A percentile compares a stretch with the other conserved stretches of the same genome.
These are phyloP conservation scores for Phytophthora constricta DNA, from an alignment of 352 stramenopile species.

Conservation along the genomic window DNA sequence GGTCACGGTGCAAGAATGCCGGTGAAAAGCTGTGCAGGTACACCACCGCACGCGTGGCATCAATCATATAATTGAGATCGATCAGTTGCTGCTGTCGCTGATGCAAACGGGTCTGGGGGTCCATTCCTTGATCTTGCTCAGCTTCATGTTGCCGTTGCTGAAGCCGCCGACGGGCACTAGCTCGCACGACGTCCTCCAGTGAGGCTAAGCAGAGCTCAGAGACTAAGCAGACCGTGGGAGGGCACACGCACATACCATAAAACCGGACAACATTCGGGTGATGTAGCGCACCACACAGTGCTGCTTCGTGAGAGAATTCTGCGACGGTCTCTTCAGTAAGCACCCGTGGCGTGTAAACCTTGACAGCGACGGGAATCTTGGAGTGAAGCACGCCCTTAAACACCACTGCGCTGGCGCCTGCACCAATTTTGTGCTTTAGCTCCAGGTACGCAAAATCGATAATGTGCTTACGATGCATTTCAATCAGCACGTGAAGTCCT, in stretches of 20 bases:
- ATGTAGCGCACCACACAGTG: slow-evolving; percentile 68
- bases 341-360: slow-evolving; percentile 74
- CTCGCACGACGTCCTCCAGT: slow-evolving; percentile 48
- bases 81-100: slow-evolving; percentile 52
- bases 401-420: slow-evolving; percentile 64
- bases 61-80: slow-evolving; percentile 72
- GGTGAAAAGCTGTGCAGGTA: slow-evolving; percentile 80
- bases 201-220: slow-evolving; percentile 60
- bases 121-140: slow-evolving; percentile 15
- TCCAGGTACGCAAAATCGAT: slow-evolving; percentile 70
- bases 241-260: slow-evolving; percentile 84
- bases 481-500: slow-evolving; percentile 71
- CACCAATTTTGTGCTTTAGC: slow-evolving; percentile 53
- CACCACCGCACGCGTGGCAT: slow-evolving; percentile 63
- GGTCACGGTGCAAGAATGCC: slow-evolving; percentile 74
- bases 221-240: slow-evolving; percentile 76
- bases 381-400: slow-evolving; percentile 68
- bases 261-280: slow-evolving; percentile 88
- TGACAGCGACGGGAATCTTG: slow-evolving; percentile 67
- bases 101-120: slow-evolving; percentile 11
- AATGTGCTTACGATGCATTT: slow-evolving; percentile 72
- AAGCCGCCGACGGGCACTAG: slow-evolving; percentile 30
- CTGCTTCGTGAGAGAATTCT: slow-evolving; percentile 85
- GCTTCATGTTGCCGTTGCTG: slow-evolving; percentile 17
- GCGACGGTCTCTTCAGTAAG: slow-evolving; percentile 70